Evolutionary conservation across 371 early-diverging fungal species (phyloP).

Genomic region (Mortierella sp.): DNA sequence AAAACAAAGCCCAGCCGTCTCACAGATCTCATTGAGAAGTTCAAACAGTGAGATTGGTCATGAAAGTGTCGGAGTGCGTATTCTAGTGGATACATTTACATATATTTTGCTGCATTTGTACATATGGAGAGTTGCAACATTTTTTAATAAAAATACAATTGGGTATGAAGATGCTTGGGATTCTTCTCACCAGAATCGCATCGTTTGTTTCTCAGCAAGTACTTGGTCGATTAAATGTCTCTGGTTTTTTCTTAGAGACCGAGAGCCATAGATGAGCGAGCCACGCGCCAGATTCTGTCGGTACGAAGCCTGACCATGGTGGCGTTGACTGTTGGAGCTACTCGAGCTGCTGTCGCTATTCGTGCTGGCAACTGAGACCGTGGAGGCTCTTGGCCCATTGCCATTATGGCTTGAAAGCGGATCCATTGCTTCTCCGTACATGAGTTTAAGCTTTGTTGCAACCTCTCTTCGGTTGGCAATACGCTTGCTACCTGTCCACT

Average conservation of each 20-base stretch:
- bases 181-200: slow-evolving; percentile 11
- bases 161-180: neutral
- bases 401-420: slow-evolving; percentile 8
- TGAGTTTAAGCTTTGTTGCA: slow-evolving; percentile 51
- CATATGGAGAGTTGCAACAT: neutral
- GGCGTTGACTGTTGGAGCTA: slow-evolving; percentile 13
- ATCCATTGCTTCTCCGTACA: slow-evolving; percentile 46
- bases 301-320: slow-evolving; percentile 1
- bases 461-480: slow-evolving; percentile 38
- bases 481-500: slow-evolving; percentile 43
- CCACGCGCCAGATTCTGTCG: slow-evolving; percentile 13
- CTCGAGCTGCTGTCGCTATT: slow-evolving; percentile 30
- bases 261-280: slow-evolving; percentile 10
- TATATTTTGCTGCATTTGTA: neutral
- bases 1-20: slow-evolving; percentile 3
- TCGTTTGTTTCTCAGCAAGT: slow-evolving; percentile 20
- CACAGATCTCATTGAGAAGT: slow-evolving; percentile 19
- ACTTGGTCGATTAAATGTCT: slow-evolving; percentile 44
- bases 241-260: slow-evolving; percentile 50
- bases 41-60: slow-evolving; percentile 20
- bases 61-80: slow-evolving; percentile 8
- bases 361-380: slow-evolving; percentile 38
- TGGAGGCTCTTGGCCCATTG: slow-evolving; percentile 6
- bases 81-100: neutral
- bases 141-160: neutral